Evolutionary conservation across 306 rosid genomes (phyloP), one percentile per base, ranked within the genome.

Genomic region (Cicer arietinum): DNA sequence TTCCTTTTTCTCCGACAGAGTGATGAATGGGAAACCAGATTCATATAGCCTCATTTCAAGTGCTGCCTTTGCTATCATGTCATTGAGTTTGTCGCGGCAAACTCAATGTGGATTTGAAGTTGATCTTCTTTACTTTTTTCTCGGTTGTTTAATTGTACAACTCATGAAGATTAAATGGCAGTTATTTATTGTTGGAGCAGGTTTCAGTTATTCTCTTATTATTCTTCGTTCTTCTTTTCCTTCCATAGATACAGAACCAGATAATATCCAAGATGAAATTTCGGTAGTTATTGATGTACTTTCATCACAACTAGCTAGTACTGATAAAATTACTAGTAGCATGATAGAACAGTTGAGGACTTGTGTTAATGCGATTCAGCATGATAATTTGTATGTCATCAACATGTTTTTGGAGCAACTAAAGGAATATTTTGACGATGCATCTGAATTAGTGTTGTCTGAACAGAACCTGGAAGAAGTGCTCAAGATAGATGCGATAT

Each of bases 401-500:
- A 1, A 57, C 3, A 22, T 11, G 1, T 3, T 77, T 22, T 44
- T 13, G 16, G n/a, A 8, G 30, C 56, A 57, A 1, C 57, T 58
- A 18, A 3, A 58, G 6, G 6, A 11, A 41, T 37, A 18, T 13
- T 20, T 67, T 12, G 18, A 17, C 52, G 61, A 13, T 0, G n/a
- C 6, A 25, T 51, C 14, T 8, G 2, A 42, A 42, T 42, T 42
- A 2, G 1, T 11, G 74, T 8, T 20, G 2, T 25, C 14, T 10
- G 85, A 89, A 50, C 84, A 77, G 76, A 90, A 88, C 67, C 60
- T 88, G 35, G 35, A 25, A 2, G 35, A 25, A 2, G 35, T 25
- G 35, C 35, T 25, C 68, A 65, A 88, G 42, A 75, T 88, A 39
- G 97, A 92, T 14, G 84, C 87, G 44, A 86, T 92, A 1, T 89